Evolutionary conservation across 192 early-diverging fungal species (phyloP).

Genomic region (Gonapodya sp.): DNA sequence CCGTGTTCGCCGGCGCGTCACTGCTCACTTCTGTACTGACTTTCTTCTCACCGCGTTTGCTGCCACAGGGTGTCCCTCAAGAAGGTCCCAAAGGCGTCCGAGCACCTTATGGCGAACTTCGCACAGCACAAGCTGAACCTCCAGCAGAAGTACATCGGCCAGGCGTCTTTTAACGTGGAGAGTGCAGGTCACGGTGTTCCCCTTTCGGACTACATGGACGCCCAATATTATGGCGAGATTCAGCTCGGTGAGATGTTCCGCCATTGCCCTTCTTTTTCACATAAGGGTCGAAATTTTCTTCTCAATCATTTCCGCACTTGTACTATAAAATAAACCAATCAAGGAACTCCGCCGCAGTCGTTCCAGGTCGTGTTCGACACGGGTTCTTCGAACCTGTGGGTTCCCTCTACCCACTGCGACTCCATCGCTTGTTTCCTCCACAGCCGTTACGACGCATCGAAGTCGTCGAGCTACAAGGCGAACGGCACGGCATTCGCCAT

Average conservation of each 20-base stretch:
- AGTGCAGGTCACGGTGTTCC: constrained; percentile 60
- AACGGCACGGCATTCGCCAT: constrained; percentile 96
- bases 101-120: constrained; percentile 50
- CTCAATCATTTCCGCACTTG: not conserved
- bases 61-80: constrained; percentile 37
- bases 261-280: constrained; percentile 1
- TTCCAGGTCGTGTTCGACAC: constrained; percentile 94
- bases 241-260: constrained; percentile 37
- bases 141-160: constrained; percentile 59
- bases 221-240: constrained; percentile 92
- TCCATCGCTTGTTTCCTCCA: constrained; percentile 97
- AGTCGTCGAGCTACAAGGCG: constrained; percentile 66
- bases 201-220: constrained; percentile 88
- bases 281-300: constrained; percentile 11
- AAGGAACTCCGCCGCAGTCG: constrained; percentile 68
- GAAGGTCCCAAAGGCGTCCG: constrained; percentile 51
- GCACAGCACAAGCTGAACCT: constrained; percentile 55
- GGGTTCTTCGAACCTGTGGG: constrained; percentile 92
- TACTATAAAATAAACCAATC: no score
- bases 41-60: not conserved
- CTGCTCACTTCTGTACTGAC: not conserved
- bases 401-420: constrained; percentile 84
- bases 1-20: no score
- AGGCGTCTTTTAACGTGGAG: constrained; percentile 24
- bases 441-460: constrained; percentile 67